These are phyloP conservation scores for Ustilago cynodontis DNA, from an alignment of 1,284 basidiomycete genomes.

Conservation along the genomic window DNA sequence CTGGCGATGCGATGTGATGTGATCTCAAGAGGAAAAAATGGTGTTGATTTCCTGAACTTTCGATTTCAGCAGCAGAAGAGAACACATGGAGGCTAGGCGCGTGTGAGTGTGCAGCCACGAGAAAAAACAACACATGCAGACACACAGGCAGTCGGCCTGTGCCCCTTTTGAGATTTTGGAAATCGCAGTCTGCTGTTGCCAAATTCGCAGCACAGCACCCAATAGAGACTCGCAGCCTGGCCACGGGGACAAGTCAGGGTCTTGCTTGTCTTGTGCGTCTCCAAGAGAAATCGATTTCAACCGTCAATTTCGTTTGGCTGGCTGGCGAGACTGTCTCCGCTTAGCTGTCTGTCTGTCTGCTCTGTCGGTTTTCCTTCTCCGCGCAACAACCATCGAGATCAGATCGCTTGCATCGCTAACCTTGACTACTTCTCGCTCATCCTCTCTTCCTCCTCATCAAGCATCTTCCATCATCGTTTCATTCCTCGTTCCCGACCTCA, in stretches of 20 bases:
- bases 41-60: neutral
- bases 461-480: neutral
- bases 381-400: neutral
- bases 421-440: neutral
- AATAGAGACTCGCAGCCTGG: no score
- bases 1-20: neutral
- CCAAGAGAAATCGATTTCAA: constrained; percentile 2
- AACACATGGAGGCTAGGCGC: neutral
- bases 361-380: constrained; percentile 2
- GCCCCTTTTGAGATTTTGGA: neutral
- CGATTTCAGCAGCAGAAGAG: neutral
- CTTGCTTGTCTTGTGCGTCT: neutral
- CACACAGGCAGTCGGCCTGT: neutral
- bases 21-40: neutral
- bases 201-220: neutral
- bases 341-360: neutral
- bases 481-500: neutral
- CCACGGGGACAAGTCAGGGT: constrained; percentile 16
- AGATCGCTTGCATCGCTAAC: constrained; percentile 5
- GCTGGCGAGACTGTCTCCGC: neutral
- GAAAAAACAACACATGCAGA: neutral
- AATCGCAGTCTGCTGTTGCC: constrained; percentile 10
- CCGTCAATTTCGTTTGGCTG: neutral
- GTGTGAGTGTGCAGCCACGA: neutral
- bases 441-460: neutral